Evolutionary conservation across 2,329 filamentous ascomycete genomes (phyloP), one percentile per base, ranked within the genome.

Genomic region (Penicillium griseofulvum): DNA sequence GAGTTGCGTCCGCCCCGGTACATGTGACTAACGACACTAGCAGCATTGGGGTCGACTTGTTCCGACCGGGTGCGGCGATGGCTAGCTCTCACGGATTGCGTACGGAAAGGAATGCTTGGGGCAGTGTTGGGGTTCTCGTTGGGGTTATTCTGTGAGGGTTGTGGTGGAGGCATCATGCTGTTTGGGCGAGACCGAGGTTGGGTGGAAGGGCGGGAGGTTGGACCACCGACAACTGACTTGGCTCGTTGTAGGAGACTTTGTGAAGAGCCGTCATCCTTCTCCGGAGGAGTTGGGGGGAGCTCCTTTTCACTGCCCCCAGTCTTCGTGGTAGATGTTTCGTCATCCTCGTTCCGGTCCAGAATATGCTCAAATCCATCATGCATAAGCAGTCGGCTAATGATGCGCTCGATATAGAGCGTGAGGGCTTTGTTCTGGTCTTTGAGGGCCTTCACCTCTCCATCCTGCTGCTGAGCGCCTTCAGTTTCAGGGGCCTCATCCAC

Each of bases 391-490:
- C 94, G 89, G 73, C 94, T 94, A 71, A 99, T 96, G 73, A 99
- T 97, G 78, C 94, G 96, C 83, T 97, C 96, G 80, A 99, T 97
- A 78, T 99, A 99, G 62, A 97, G 81, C 24, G 91, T 96, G 65
- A 99, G 81, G 29, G 94, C 94, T 79, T 97, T 97, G 80, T 99
- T 97, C 78, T 96, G 88, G 71, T 96, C 93, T 76, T 90, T 93
- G 65, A 90, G 79, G 9, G 84, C 81, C 74, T 89, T 91, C 63
- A 94, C 75, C 66, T 97, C 93, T 11, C 81, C 76, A 71, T 97
- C 92, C 12, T 94, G 85, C 65, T 87, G 87, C 62, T 84, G 81
- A 44, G 76, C 77, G 61, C 78, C 76, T 58, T 89, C 86, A 41
- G 82, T 82, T 58, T 86, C 85, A 10, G 79, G 78, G 49, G 80